phyloP scores from a whole-genome alignment of 2,329 filamentous ascomycete species.

The Tolypocladium inflatum region DNA sequence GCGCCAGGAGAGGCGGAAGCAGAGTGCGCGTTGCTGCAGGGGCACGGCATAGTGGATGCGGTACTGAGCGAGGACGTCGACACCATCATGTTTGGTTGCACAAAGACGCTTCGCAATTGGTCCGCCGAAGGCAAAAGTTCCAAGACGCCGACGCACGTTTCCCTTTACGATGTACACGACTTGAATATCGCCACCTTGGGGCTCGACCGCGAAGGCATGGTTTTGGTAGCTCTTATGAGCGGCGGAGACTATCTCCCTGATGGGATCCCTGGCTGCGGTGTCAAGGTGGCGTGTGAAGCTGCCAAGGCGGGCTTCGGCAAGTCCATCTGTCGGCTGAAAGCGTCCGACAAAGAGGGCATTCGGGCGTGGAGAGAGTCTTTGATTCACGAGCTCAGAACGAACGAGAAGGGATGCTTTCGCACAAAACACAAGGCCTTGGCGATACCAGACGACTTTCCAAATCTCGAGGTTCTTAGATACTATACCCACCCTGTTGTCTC shows the following conservation, averaged over 20 bases:
- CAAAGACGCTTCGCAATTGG: constrained; percentile 71
- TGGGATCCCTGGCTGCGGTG: constrained; percentile 78
- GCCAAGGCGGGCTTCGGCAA: constrained; percentile 79
- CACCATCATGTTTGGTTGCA: constrained; percentile 93
- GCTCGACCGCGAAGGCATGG: constrained; percentile 80
- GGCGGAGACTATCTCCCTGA: constrained; percentile 90
- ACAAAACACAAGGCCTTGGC: constrained; percentile 62
- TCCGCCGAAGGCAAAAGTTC: constrained; percentile 59
- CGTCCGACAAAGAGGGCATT: constrained; percentile 49
- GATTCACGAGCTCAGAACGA: constrained; percentile 68
- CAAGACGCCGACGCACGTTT: constrained; percentile 75
- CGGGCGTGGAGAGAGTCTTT: constrained; percentile 63
- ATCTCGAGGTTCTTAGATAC: constrained; percentile 67
- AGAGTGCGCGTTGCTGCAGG: constrained; percentile 82
- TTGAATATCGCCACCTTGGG: constrained; percentile 43
- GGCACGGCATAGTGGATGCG: constrained; percentile 75
- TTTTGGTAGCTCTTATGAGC: constrained; percentile 87
- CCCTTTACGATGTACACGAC: constrained; percentile 60
- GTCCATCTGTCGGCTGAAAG: constrained; percentile 58
- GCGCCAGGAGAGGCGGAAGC: constrained; percentile 94
- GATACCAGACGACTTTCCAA: constrained; percentile 76
- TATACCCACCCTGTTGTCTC: constrained; percentile 87
- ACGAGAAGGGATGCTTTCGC: constrained; percentile 73
- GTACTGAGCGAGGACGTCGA: constrained; percentile 96
- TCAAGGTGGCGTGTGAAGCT: constrained; percentile 83